Evolutionary conservation across 495 filamentous ascomycete species (phyloP).

Genomic region (Xylaria palmicola): DNA sequence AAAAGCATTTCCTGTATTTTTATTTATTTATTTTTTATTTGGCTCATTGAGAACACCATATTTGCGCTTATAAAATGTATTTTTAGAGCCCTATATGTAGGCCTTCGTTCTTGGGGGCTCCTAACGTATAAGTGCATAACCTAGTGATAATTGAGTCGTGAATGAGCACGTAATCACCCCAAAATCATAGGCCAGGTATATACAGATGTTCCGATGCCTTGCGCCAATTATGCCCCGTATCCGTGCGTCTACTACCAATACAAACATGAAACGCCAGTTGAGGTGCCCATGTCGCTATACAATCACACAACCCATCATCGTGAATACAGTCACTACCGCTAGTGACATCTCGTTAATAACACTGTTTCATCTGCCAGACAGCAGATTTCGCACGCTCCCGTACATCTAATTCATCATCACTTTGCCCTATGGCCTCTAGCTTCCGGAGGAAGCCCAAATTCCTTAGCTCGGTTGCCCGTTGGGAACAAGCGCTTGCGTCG

Average conservation of each 20-base stretch:
- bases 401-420: slow-evolving; percentile 78
- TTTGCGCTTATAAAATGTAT: not conserved
- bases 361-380: slow-evolving; percentile 59
- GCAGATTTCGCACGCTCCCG: slow-evolving; percentile 80
- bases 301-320: not conserved
- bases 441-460: slow-evolving; percentile 68
- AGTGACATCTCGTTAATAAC: slow-evolving; percentile 13
- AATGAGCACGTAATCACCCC: not conserved
- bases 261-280: slow-evolving; percentile 6
- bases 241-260: slow-evolving; percentile 1
- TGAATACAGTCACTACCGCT: not conserved
- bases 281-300: slow-evolving; percentile 3
- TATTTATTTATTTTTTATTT: too few species aligned
- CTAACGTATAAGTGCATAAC: too few species aligned
- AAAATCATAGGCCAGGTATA: not conserved
- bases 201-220: slow-evolving; percentile 1
- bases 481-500: slow-evolving; percentile 59
- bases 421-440: slow-evolving; percentile 59
- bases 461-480: slow-evolving; percentile 66
- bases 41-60: too few species aligned
- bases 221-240: slow-evolving; percentile 12
- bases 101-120: not conserved
- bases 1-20: too few species aligned
- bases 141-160: not conserved
- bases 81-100: too few species aligned